A percentile compares a stretch with the other conserved stretches of the same genome.
phyloP scores from a whole-genome alignment of 495 filamentous ascomycete species.

The Mycothermus thermophilus region DNA sequence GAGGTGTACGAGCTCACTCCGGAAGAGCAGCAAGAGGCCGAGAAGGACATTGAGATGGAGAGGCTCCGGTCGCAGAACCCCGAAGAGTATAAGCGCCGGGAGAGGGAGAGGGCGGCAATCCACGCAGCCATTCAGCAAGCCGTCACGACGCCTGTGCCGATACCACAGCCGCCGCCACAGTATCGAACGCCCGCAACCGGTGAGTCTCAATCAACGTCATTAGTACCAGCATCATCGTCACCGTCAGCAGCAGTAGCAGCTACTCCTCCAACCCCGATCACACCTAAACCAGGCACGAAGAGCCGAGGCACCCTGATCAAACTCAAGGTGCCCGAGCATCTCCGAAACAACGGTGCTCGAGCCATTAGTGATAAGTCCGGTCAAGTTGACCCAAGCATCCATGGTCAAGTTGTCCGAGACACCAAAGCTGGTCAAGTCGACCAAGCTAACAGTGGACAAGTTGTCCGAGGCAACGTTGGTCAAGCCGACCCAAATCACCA shows the following conservation, averaged over 20 bases:
- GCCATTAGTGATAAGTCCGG: too few species aligned
- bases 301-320: too few species aligned
- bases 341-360: background rate
- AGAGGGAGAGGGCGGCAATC: conserved; percentile 2
- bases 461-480: too few species aligned
- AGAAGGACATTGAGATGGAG: conserved; percentile 16
- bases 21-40: conserved; percentile 22
- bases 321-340: conserved; percentile 6
- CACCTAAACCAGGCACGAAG: background rate
- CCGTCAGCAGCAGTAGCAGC: too few species aligned
- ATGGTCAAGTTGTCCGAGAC: too few species aligned
- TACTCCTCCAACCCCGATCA: too few species aligned
- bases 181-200: conserved; percentile 3
- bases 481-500: too few species aligned
- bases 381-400: too few species aligned
- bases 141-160: background rate
- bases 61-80: conserved; percentile 15
- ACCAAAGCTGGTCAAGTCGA: too few species aligned
- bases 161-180: too few species aligned
- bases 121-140: background rate
- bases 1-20: conserved; percentile 23
- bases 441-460: too few species aligned
- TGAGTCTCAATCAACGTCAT: conserved; percentile 8
- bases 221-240: too few species aligned
- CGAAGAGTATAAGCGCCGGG: conserved; percentile 12